Base-by-base conservation (phyloP, 345 rosid genomes). In the Carallia brachiata region DNA sequence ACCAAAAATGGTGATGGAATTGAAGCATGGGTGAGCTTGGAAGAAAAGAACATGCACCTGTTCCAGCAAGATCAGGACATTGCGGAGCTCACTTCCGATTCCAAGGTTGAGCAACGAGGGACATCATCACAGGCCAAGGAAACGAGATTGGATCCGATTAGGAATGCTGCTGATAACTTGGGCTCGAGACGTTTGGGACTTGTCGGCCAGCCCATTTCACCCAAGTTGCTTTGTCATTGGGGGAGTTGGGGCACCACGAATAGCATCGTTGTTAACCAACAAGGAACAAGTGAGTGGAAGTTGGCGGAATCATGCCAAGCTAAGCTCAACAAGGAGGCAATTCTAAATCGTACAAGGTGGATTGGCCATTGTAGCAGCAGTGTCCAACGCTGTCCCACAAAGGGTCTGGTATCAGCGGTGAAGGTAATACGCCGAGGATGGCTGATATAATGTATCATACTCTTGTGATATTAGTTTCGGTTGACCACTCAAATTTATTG, bases 21-120 rank as follows among this genome's bases (percentile, higher is more conserved):
- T 34, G 72, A 69, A 69, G 72, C 72, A 28, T 32, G 64, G 65
- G 55, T 69, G 65, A 60, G 65, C 65, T 44, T 69, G 65, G 65
- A 60, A 17, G 72, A 44, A 8, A 19, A 69, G 18, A 59, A 59
- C 9, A 69, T 69, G 72, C 37, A 31, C 30, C 65, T 17, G 5
- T 69, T 69, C 57, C 30, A 69, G 31, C 28, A 60, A 59, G 28
- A 69, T 58, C 12, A 57, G 71, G 55, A 57, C 37, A 68, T 40
- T 44, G 18, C 19, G 16, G 39, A 30, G 44, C 30, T 47, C 58
- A 69, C 56, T 32, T 69, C 58, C 50, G 5, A 19, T 32, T 69
- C 58, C 50, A 13, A 19, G 19, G 23, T 31, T 58, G 32, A 31
- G 31, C 62, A n/a, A 52, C 55, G 4, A 4, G 55, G 4, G 55